These are phyloP conservation scores for Quercus engelmannii DNA, from an alignment of 306 rosid species.

Conservation along the genomic window DNA sequence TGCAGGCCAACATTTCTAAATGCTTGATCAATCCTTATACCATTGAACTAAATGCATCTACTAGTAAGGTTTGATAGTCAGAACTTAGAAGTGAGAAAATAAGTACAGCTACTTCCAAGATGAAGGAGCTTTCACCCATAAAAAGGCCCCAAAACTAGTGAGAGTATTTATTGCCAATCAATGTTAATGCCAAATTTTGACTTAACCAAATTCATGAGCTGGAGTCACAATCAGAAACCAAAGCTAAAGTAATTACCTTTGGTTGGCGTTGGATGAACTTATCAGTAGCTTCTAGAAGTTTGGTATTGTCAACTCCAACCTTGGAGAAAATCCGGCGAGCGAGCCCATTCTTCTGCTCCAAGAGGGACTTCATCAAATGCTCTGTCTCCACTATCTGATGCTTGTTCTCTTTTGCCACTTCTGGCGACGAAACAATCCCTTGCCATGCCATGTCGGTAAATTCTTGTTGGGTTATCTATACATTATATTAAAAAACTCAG, in stretches of 20 bases:
- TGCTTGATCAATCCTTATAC: not conserved
- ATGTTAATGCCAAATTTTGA: not conserved
- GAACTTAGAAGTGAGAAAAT: slow-evolving; percentile 1
- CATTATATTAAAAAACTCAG: slow-evolving; percentile 29
- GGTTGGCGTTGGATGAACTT: slow-evolving; percentile 92
- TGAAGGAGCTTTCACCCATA: not conserved
- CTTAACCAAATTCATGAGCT: slow-evolving; percentile 5
- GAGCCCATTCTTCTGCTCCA: slow-evolving; percentile 97
- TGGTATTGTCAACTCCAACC: slow-evolving; percentile 79
- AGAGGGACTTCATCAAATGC: slow-evolving; percentile 87
- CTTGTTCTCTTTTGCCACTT: slow-evolving; percentile 91
- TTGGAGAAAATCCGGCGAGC: slow-evolving; percentile 93
- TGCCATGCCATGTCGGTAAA: slow-evolving; percentile 99
- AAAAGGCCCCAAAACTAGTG: not conserved
- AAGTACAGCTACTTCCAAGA: slow-evolving; percentile 2
- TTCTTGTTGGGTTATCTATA: slow-evolving; percentile 89
- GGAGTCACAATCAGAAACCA: slow-evolving; percentile 6
- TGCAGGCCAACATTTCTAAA: not conserved
- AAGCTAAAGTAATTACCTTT: slow-evolving; percentile 52
- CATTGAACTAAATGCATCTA: not conserved
- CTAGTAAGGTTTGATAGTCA: not conserved
- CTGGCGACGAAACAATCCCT: slow-evolving; percentile 79
- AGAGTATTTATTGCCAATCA: not conserved
- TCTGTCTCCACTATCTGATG: slow-evolving; percentile 99
- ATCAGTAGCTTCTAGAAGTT: slow-evolving; percentile 86